A percentile compares a stretch with the other conserved stretches of the same genome.
Conservation (phyloP, 169 alveolate species). For the Plasmodium coatneyi region DNA sequence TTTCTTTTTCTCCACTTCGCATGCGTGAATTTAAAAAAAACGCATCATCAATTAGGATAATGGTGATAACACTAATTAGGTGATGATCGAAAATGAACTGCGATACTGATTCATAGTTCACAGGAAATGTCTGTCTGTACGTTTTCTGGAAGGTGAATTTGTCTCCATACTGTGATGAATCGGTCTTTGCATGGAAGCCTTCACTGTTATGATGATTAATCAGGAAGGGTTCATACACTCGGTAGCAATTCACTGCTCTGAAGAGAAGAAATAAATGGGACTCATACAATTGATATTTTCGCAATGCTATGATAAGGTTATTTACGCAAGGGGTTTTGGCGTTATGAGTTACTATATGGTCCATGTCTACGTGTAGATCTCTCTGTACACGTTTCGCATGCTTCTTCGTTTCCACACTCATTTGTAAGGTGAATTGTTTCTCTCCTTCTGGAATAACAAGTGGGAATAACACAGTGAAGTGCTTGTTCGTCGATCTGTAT, state of each 20-base stretch:
- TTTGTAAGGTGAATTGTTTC: slow-evolving; percentile 4
- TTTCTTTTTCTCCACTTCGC: background rate
- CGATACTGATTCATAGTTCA: slow-evolving; percentile 27
- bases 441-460: slow-evolving; percentile 1
- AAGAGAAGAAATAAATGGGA: slow-evolving; percentile 56
- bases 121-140: slow-evolving; percentile 27
- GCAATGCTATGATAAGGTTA: slow-evolving; percentile 7
- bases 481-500: slow-evolving; percentile 47
- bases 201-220: slow-evolving; percentile 30
- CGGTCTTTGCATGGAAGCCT: slow-evolving; percentile 30
- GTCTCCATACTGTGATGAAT: slow-evolving; percentile 12
- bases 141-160: slow-evolving; percentile 55
- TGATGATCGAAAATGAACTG: slow-evolving; percentile 27
- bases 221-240: slow-evolving; percentile 44
- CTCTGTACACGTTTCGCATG: slow-evolving; percentile 8
- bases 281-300: slow-evolving; percentile 26
- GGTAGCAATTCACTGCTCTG: slow-evolving; percentile 49
- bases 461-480: slow-evolving; percentile 38
- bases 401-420: slow-evolving; percentile 29
- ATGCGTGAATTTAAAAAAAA: slow-evolving; percentile 19
- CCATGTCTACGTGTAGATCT: slow-evolving; percentile 2
- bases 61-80: slow-evolving; percentile 35
- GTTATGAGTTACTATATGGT: background rate
- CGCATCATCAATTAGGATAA: slow-evolving; percentile 34
- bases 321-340: slow-evolving; percentile 28